Conservation (phyloP, 306 rosid species). For the Malus asiatica region DNA sequence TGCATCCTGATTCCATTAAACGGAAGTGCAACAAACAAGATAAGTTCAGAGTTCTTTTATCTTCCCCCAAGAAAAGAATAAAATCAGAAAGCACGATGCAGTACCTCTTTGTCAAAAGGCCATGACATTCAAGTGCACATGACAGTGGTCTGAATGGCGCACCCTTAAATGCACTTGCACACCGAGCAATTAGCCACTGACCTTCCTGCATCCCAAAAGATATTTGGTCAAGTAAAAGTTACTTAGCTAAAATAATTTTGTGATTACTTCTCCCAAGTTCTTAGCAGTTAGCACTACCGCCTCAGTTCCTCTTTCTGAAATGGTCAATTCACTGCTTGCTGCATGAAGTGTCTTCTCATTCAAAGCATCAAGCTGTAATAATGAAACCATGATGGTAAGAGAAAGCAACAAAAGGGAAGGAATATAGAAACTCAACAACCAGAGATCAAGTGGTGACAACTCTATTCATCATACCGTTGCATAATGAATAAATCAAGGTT, state of each 20-base stretch:
- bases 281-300: slow-evolving; percentile 22
- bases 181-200: slow-evolving; percentile 23
- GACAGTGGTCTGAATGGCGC: slow-evolving; percentile 51
- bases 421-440: background rate
- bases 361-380: slow-evolving; percentile 69
- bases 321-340: slow-evolving; percentile 11
- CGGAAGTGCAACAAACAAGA: slow-evolving; percentile 13
- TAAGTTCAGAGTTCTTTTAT: background rate
- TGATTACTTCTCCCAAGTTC: slow-evolving; percentile 3
- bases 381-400: slow-evolving; percentile 17
- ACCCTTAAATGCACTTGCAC: slow-evolving; percentile 18
- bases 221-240: slow-evolving; percentile 3
- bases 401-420: slow-evolving; percentile 14
- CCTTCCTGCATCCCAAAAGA: slow-evolving; percentile 38
- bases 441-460: background rate
- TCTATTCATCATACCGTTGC: background rate
- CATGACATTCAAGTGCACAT: slow-evolving; percentile 40
- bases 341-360: slow-evolving; percentile 51
- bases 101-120: slow-evolving; percentile 61
- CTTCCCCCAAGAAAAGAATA: background rate
- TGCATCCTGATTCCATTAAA: slow-evolving; percentile 42
- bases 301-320: slow-evolving; percentile 33
- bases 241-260: slow-evolving; percentile 13
- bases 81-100: slow-evolving; percentile 7
- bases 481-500: background rate